These are phyloP conservation scores for Macrolepiota albuminosa DNA, from an alignment of 768 basidiomycete genomes.

Conservation along the genomic window DNA sequence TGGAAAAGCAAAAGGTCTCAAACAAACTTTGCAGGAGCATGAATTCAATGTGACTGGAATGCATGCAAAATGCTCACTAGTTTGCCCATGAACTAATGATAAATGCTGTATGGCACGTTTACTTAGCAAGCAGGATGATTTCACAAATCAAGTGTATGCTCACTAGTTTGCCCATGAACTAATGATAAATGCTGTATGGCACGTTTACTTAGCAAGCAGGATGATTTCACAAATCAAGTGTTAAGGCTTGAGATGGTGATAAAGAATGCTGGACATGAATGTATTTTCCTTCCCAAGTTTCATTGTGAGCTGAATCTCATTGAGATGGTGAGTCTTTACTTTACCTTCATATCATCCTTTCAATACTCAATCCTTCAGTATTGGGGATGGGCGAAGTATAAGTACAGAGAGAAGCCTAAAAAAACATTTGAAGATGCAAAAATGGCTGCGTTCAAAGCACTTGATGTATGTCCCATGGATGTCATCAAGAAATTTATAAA, in stretches of 20 bases:
- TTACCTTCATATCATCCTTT: too few relatives aligned
- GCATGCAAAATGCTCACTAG: slow-evolving; percentile 28
- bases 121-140: slow-evolving; percentile 36
- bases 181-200: neutral
- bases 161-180: slow-evolving; percentile 7
- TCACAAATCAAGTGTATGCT: slow-evolving; percentile 29
- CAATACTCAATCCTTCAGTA: too few relatives aligned
- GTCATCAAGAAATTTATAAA: neutral
- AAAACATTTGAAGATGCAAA: slow-evolving; percentile 15
- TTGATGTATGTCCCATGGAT: slow-evolving; percentile 16
- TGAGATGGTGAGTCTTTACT: too few relatives aligned
- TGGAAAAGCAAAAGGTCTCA: slow-evolving; percentile 31
- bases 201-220: slow-evolving; percentile 31
- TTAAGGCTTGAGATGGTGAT: slow-evolving; percentile 29
- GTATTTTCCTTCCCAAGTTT: neutral
- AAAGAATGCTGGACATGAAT: slow-evolving; percentile 26
- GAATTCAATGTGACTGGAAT: slow-evolving; percentile 32
- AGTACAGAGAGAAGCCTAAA: slow-evolving; percentile 22
- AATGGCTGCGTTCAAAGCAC: neutral
- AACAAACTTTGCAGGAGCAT: slow-evolving; percentile 28
- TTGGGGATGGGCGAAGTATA: slow-evolving; percentile 30
- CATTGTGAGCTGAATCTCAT: too few relatives aligned
- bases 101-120: slow-evolving; percentile 14
- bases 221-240: slow-evolving; percentile 32
- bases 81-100: too few relatives aligned